Evolutionary conservation across 495 filamentous ascomycete species (phyloP), one percentile per base, ranked within the genome.

Genomic region (Lichenothelia convexa): DNA sequence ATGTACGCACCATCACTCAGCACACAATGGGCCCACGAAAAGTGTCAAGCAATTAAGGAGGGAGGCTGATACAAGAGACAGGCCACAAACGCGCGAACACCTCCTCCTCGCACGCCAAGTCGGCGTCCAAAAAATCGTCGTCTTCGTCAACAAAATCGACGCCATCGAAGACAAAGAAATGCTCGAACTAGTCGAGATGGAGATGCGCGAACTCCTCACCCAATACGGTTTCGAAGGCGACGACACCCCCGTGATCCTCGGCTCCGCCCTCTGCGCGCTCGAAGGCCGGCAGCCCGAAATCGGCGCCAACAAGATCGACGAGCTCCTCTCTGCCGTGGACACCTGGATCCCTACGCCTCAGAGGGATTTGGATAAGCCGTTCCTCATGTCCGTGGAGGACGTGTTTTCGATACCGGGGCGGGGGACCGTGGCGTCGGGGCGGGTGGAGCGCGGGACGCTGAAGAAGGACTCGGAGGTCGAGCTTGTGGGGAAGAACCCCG

Each of bases 81-180:
- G n/a, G n/a, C 89, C 89, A 55, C 89, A 97, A 68, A 97, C 89
- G 38, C 74, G 89, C 64, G 89, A 97, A 64, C 89, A 97, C 69
- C 70, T 97, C 58, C 75, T 97, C 43, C 80, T 97, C 36, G 89
- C 89, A 51, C 82, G 89, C 45, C 89, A 97, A 63, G 86, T 97
- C 51, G 89, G 89, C 69, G 80, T 97, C 45, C 81, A 94, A 64
- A 80, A 75, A 63, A 81, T 97, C 35, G 91, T 97, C 45, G 89
- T 97, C 44, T 97, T 97, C 61, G 91, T 97, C 50, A 97, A 97
- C 75, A 97, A 97, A 71, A 71, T 95, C 56, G 89, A 97, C 57
- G 78, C 82, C 38, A 66, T 97, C 21, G 85, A 97, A 44, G 89
- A 97, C 64, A 76, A 78, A 32, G 89, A 97, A 62, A 97, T 97